Evolutionary conservation across 495 filamentous ascomycete species (phyloP), one percentile per base, ranked within the genome.

Genomic region (Podospora tetraspora): DNA sequence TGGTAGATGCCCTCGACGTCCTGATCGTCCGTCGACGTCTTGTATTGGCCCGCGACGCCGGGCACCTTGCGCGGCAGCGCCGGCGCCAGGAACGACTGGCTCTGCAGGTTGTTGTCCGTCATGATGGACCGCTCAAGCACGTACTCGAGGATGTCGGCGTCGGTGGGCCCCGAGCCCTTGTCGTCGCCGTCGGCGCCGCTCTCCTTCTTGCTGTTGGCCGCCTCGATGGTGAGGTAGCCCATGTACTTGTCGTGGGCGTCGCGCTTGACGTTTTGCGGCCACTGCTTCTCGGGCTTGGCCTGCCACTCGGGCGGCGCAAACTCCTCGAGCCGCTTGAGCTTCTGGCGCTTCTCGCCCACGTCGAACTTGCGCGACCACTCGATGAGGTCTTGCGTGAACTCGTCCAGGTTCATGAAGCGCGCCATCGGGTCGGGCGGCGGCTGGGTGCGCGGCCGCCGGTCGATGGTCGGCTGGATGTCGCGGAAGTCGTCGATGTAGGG

Each of bases 401-500:
- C 83, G 59, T 84, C 85, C 72, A 90, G 77, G 74, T 90, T 84
- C 84, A 92, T 91, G 66, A 89, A 81, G 63, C 83, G 82, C 29
- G 84, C 79, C n/a, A 83, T 82, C 68, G 86, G 87, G 73, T 90
- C 87, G 10, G 82, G 76, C 5, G 77, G 76, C 59, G 76, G 64
- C 64, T 68, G 69, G 58, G 63, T 74, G 64, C 68, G 69, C 16
- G 75, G 74, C 22, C 77, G 76, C 70, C 79, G 82, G 82, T 97
- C 93, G 70, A 96, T 81, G 21, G 91, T 84, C 67, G 92, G 91
- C 76, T 91, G 87, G 68, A 91, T 85, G 56, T 83, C 79, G 43
- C 90, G 86, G 69, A 98, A 89, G 82, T 99, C 95, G 79, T 96
- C 93, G 67, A 94, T 74, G 82, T 99, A 99, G 25, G 82, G 78